phyloP scores from a whole-genome alignment of 257 asterid species.

The Solanum chilense region DNA sequence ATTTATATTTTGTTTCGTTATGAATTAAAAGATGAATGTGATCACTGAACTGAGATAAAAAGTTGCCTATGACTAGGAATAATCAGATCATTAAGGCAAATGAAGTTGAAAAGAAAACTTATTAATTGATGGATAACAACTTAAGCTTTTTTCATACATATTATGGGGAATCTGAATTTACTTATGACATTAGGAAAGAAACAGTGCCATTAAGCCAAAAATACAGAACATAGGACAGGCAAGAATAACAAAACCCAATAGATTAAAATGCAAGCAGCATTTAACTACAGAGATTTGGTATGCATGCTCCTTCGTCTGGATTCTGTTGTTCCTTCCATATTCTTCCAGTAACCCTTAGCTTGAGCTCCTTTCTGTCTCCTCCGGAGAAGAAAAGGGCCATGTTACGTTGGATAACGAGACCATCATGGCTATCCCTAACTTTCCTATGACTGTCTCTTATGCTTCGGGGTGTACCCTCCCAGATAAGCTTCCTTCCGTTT shows the following conservation, averaged over 20 bases:
- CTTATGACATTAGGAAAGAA: not conserved
- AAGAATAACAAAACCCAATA: not conserved
- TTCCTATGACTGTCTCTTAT: slow-evolving; percentile 73
- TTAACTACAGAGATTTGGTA: slow-evolving; percentile 64
- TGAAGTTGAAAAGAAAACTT: not conserved
- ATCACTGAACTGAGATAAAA: not conserved
- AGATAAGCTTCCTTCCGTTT: slow-evolving; percentile 66
- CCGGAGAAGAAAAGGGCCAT: slow-evolving; percentile 86
- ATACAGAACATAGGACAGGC: not conserved
- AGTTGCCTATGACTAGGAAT: not conserved
- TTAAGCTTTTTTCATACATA: not conserved
- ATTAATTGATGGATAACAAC: not conserved
- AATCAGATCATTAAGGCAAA: not conserved
- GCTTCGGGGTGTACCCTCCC: slow-evolving; percentile 93
- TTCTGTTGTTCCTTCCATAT: slow-evolving; percentile 84
- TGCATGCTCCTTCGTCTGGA: slow-evolving; percentile 64
- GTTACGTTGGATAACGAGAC: slow-evolving; percentile 62
- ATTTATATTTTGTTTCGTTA: not conserved
- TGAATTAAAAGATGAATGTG: not conserved
- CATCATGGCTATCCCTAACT: slow-evolving; percentile 84
- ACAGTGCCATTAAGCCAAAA: not conserved
- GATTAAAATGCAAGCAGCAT: not conserved
- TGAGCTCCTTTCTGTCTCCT: slow-evolving; percentile 84
- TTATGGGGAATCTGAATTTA: not conserved
- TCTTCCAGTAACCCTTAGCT: slow-evolving; percentile 73